Conservation (phyloP, 2,329 filamentous ascomycete species). For the Cladosporium sphaerospermum region DNA sequence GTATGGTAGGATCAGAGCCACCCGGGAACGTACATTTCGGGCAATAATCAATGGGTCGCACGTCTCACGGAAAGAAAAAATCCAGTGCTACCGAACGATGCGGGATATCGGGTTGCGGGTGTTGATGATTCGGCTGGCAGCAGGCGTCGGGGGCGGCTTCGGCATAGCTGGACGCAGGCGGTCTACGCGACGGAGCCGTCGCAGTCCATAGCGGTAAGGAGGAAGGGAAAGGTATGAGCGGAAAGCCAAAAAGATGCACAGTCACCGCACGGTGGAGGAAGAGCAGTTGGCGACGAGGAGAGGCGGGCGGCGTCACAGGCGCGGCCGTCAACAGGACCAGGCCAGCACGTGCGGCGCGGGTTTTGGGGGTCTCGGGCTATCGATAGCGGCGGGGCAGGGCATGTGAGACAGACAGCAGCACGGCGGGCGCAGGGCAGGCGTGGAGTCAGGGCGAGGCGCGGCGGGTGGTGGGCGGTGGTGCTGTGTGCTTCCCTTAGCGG, state of each 20-base stretch:
- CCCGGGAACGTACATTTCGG: background rate
- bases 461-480: no score
- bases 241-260: background rate
- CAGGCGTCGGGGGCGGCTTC: background rate
- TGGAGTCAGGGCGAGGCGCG: background rate
- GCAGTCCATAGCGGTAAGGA: background rate
- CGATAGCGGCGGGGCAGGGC: background rate
- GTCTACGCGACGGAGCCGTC: background rate
- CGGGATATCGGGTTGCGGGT: no score
- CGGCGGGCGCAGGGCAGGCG: background rate
- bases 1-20: background rate
- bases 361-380: background rate
- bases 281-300: slow-evolving; percentile 1
- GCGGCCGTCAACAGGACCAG: background rate
- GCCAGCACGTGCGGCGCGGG: background rate
- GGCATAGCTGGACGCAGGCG: slow-evolving; percentile 6
- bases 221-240: background rate
- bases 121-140: background rate
- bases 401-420: background rate
- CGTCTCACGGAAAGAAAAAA: no score
- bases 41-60: background rate
- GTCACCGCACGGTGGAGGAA: background rate
- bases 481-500: no score
- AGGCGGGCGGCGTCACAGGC: slow-evolving; percentile 6
- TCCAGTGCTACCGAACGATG: no score